Evolutionary conservation across 202 grass and related monocot genomes (phyloP).

Genomic region (Schoenoplectus tabernaemontani): DNA sequence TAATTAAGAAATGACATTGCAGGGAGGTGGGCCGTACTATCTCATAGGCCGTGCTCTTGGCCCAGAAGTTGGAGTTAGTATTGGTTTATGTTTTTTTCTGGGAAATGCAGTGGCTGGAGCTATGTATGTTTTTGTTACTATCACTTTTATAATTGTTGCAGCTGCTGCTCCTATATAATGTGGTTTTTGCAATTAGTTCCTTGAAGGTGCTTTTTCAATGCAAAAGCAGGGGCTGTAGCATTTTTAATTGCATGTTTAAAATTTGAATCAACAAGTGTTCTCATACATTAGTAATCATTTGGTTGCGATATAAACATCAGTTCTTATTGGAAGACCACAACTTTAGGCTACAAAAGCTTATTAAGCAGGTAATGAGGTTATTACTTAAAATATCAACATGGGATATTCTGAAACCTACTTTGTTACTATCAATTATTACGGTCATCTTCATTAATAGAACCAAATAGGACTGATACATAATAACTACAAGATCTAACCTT

Average conservation of each 20-base stretch:
- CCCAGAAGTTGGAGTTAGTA: conserved; percentile 99
- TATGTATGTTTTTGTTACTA: too few species aligned
- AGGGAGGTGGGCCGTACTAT: conserved; percentile 99
- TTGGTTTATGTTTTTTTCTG: conserved; percentile 98
- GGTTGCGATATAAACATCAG: neutral
- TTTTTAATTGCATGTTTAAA: neutral
- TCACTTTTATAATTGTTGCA: neutral
- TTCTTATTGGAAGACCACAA: neutral
- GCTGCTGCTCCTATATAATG: neutral
- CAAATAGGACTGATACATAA: neutral
- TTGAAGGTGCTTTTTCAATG: neutral
- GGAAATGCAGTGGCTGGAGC: conserved; percentile 97
- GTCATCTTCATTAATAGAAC: neutral
- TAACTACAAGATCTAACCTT: neutral
- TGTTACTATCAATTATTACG: neutral
- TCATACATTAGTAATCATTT: neutral
- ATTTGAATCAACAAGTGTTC: neutral
- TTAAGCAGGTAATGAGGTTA: neutral
- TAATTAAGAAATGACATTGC: neutral
- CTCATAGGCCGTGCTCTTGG: conserved; percentile 96
- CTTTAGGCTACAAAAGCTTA: neutral
- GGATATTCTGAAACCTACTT: neutral
- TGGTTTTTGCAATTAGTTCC: neutral
- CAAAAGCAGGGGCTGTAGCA: neutral
- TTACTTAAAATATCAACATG: neutral